Evolutionary conservation across 257 asterid species (phyloP).

Genomic region (Solanum commersonii): DNA sequence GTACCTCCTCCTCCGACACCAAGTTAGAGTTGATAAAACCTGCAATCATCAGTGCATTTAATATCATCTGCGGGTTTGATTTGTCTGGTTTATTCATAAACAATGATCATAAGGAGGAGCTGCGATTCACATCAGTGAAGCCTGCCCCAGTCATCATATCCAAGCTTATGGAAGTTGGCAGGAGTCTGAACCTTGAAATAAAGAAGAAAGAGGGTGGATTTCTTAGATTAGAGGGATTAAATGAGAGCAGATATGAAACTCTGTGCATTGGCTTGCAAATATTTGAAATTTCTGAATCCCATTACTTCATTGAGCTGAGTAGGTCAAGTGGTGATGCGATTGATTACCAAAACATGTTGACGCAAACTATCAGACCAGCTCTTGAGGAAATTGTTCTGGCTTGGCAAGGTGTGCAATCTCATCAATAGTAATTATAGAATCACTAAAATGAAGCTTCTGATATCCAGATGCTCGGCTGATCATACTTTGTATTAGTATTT

Average conservation of each 20-base stretch:
- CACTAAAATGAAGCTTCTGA: not conserved
- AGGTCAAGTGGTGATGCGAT: conserved; percentile 43
- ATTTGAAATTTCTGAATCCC: conserved; percentile 41
- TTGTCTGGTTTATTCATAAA: conserved; percentile 64
- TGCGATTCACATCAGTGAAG: conserved; percentile 43
- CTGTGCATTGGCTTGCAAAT: conserved; percentile 34
- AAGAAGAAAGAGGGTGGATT: conserved; percentile 37
- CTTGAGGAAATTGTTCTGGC: conserved; percentile 39
- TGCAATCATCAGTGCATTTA: conserved; percentile 50
- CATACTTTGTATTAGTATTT: not conserved
- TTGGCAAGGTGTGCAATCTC: conserved; percentile 38
- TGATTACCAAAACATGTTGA: conserved; percentile 42
- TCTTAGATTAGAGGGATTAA: conserved; percentile 28
- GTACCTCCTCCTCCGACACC: not conserved
- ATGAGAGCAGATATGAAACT: conserved; percentile 16
- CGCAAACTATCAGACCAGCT: conserved; percentile 16
- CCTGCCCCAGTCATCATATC: conserved; percentile 31
- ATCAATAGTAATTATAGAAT: not conserved
- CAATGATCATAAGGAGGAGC: conserved; percentile 47
- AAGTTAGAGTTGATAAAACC: conserved; percentile 25
- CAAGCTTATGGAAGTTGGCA: conserved; percentile 48
- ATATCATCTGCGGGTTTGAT: conserved; percentile 65
- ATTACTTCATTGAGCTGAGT: conserved; percentile 57
- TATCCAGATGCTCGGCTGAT: not conserved
- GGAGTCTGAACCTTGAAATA: conserved; percentile 24